Conservation (phyloP, 1,139 yeast species). For the Casaregolazyma lundiana region DNA sequence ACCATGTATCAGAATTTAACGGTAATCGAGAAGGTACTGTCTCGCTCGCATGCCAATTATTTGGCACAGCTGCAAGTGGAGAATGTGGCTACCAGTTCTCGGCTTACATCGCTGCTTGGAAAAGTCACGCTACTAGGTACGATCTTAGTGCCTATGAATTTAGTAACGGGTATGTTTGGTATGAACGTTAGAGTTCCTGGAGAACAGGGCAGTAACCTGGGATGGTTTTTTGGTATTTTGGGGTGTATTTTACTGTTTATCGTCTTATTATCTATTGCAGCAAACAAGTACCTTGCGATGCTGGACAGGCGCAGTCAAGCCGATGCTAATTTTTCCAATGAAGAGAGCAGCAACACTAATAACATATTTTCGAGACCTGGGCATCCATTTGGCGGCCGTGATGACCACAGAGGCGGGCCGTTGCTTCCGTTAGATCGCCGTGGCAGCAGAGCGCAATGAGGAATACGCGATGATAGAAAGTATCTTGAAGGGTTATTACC, state of each 20-base stretch:
- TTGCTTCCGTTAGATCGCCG: too few relatives aligned
- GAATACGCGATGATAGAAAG: background rate
- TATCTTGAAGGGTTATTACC: too few relatives aligned
- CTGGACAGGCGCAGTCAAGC: conserved; percentile 3
- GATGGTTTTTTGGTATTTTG: conserved; percentile 67
- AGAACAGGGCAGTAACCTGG: conserved; percentile 36
- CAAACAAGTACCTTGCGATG: conserved; percentile 22
- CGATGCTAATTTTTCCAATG: background rate
- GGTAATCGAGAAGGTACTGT: conserved; percentile 88
- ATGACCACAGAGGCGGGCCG: too few relatives aligned
- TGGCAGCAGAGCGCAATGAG: background rate
- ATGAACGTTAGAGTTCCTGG: conserved; percentile 87
- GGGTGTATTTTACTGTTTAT: conserved; percentile 35
- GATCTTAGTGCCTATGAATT: conserved; percentile 79
- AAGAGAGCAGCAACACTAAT: too few relatives aligned
- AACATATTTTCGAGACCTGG: background rate
- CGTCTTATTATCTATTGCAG: conserved; percentile 20
- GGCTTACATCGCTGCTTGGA: conserved; percentile 80
- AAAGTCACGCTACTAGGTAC: conserved; percentile 91
- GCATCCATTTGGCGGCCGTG: too few relatives aligned
- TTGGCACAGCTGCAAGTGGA: conserved; percentile 93
- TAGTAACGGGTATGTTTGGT: conserved; percentile 90
- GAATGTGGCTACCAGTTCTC: conserved; percentile 77
- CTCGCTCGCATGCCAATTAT: conserved; percentile 87
- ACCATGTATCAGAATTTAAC: conserved; percentile 90